Percentiles rank a stretch among this genome's conserved stretches.
Evolutionary conservation across 306 rosid genomes (phyloP).

Genomic region (Dalbergia cultrata): DNA sequence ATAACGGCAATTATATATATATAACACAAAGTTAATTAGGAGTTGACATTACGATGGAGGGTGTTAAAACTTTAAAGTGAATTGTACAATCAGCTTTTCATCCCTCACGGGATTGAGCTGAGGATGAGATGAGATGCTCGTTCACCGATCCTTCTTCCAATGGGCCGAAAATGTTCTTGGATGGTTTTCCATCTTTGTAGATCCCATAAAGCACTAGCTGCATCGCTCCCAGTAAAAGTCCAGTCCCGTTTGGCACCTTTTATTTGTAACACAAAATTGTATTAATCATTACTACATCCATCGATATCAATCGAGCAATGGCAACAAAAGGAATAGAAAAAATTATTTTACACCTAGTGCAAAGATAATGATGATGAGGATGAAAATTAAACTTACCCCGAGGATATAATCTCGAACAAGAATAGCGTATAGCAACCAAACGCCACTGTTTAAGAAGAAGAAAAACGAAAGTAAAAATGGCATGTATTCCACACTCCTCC

Average conservation of each 20-base stretch:
- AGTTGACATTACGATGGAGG: no score
- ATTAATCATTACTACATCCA: no score
- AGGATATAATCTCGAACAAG: slow-evolving; percentile 61
- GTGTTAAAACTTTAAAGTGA: not conserved
- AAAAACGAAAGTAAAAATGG: slow-evolving; percentile 74
- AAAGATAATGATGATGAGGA: no score
- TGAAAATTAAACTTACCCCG: slow-evolving; percentile 52
- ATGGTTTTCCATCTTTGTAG: slow-evolving; percentile 42
- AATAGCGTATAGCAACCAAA: slow-evolving; percentile 66
- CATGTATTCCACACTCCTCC: slow-evolving; percentile 72
- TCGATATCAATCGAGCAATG: no score
- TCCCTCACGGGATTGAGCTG: not conserved
- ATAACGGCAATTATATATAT: no score
- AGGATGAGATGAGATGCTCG: slow-evolving; percentile 34
- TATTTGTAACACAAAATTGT: not conserved
- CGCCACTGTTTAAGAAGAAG: slow-evolving; percentile 65
- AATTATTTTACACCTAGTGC: no score
- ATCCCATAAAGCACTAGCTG: slow-evolving; percentile 42
- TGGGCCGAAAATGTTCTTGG: not conserved
- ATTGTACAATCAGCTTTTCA: not conserved
- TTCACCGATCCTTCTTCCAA: slow-evolving; percentile 33
- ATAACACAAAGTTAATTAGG: no score
- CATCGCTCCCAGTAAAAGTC: slow-evolving; percentile 43
- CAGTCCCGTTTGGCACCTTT: slow-evolving; percentile 55
- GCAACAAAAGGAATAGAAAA: no score